A percentile compares a stretch with the other conserved stretches of the same genome.
phyloP scores from a whole-genome alignment of 768 basidiomycete genomes.

The Tricholoma sp. region DNA sequence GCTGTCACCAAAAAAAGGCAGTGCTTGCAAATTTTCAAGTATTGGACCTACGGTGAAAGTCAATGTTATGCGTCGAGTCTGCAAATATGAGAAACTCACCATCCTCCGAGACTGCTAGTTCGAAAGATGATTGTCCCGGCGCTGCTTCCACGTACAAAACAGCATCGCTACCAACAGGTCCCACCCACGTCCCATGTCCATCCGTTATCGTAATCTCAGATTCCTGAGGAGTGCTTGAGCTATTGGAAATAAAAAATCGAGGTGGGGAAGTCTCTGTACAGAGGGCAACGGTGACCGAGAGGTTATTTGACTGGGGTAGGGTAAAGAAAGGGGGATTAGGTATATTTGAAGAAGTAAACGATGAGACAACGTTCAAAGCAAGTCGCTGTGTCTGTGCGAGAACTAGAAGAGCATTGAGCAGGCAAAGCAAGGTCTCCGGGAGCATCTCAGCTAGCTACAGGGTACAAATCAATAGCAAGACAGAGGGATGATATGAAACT shows the following conservation, averaged over 20 bases:
- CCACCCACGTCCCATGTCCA: constrained; percentile 52
- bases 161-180: constrained; percentile 41
- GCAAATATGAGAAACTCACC: constrained; percentile 20
- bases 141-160: constrained; percentile 42
- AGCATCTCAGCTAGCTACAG: constrained; percentile 20
- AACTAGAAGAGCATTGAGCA: constrained; percentile 25
- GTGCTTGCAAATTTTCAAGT: constrained; percentile 34
- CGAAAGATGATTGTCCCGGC: constrained; percentile 37
- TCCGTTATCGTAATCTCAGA: constrained; percentile 43
- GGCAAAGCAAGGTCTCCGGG: constrained; percentile 28
- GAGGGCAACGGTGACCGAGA: constrained; percentile 46
- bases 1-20: constrained; percentile 68
- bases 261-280: constrained; percentile 37
- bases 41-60: constrained; percentile 35
- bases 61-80: neutral
- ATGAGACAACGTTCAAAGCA: constrained; percentile 28
- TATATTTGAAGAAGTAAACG: constrained; percentile 23
- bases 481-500: neutral
- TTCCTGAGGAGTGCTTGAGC: constrained; percentile 28
- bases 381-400: constrained; percentile 30
- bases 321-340: constrained; percentile 33
- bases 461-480: neutral
- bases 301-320: constrained; percentile 32
- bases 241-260: constrained; percentile 59
- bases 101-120: constrained; percentile 51